Percentiles rank a stretch among this genome's conserved stretches.
phyloP scores from a whole-genome alignment of 2,329 filamentous ascomycete genomes.

The Phoma herbarum region DNA sequence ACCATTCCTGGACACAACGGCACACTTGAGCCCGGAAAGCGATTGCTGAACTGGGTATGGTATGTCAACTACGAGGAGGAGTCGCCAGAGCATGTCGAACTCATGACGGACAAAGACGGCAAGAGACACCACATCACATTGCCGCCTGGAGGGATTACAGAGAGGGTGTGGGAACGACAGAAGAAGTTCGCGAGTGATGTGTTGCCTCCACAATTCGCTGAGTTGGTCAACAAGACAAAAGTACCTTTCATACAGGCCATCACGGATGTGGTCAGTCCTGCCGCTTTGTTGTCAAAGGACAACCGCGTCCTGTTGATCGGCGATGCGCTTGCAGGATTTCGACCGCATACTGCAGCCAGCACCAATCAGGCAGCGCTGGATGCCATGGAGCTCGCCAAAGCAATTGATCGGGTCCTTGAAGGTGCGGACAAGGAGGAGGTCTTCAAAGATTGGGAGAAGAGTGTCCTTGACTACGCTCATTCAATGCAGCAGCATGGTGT shows the following conservation, averaged over 20 bases:
- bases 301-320: conserved; percentile 57
- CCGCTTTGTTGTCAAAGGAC: conserved; percentile 45
- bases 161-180: conserved; percentile 49
- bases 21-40: conserved; percentile 46
- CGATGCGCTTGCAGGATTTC: conserved; percentile 56
- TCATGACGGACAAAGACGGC: conserved; percentile 56
- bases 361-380: conserved; percentile 58
- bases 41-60: conserved; percentile 59
- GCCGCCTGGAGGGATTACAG: conserved; percentile 51
- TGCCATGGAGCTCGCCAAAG: conserved; percentile 44
- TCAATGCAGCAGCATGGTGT: conserved; percentile 26
- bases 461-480: conserved; percentile 26
- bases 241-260: conserved; percentile 57
- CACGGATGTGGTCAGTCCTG: conserved; percentile 51
- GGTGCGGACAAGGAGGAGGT: conserved; percentile 40
- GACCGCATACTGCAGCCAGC: conserved; percentile 56
- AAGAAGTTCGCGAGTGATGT: conserved; percentile 39
- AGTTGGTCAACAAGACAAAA: conserved; percentile 51
- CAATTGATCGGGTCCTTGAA: conserved; percentile 43
- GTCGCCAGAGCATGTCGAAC: conserved; percentile 47
- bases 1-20: conserved; percentile 55
- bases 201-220: conserved; percentile 51
- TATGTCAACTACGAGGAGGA: conserved; percentile 53
- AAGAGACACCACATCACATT: conserved; percentile 53
- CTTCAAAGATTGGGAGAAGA: conserved; percentile 44